phyloP scores from a whole-genome alignment of 1,284 basidiomycete genomes.

The Moesziomyces sp. region DNA sequence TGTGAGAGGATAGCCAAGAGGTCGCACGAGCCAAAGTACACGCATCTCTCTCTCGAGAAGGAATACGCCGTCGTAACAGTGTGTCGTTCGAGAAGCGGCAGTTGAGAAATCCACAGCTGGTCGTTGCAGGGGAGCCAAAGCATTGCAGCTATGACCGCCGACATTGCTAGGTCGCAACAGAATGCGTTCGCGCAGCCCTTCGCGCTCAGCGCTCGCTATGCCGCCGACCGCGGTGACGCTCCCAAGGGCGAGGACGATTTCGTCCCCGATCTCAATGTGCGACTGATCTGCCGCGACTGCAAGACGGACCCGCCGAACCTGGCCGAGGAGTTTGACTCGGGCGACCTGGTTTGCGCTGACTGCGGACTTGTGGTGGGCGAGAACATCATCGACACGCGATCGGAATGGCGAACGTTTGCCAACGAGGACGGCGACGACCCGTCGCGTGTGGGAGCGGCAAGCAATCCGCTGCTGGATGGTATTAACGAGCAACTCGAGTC shows the following conservation, averaged over 20 bases:
- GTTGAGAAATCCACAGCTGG: slow-evolving; percentile 28
- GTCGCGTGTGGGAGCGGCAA: slow-evolving; percentile 97
- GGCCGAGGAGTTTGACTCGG: slow-evolving; percentile 95
- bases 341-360: slow-evolving; percentile 95
- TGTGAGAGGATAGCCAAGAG: not conserved
- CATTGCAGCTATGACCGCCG: slow-evolving; percentile 39
- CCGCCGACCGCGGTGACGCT: slow-evolving; percentile 56
- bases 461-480: slow-evolving; percentile 87
- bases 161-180: slow-evolving; percentile 40
- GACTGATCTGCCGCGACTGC: slow-evolving; percentile 83
- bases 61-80: not conserved
- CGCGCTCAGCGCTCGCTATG: slow-evolving; percentile 59
- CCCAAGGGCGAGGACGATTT: slow-evolving; percentile 59
- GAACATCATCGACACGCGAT: slow-evolving; percentile 94
- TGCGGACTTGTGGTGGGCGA: slow-evolving; percentile 97
- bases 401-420: slow-evolving; percentile 98
- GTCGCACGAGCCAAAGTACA: not conserved
- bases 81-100: slow-evolving; percentile 25
- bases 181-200: slow-evolving; percentile 59
- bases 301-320: slow-evolving; percentile 90
- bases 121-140: slow-evolving; percentile 2
- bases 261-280: slow-evolving; percentile 62
- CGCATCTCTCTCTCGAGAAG: not conserved
- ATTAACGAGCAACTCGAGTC: slow-evolving; percentile 93
- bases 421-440: slow-evolving; percentile 97